Base-by-base conservation (phyloP, 805 yeast species). In the Pichia membranifaciens region DNA sequence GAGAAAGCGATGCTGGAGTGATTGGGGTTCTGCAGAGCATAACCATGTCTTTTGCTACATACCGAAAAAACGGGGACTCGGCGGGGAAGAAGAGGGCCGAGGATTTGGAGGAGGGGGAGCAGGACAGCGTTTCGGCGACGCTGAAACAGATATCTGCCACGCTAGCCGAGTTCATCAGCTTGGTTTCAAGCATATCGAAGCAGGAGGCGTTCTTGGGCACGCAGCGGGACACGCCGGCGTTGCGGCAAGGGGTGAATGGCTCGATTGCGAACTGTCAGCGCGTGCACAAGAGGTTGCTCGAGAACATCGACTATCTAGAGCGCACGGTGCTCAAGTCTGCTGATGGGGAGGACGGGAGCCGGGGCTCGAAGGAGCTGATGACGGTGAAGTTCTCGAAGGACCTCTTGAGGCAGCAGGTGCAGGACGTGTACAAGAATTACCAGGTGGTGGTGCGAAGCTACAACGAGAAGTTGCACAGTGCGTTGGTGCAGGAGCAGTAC, bases 351-450 rank as follows among this genome's bases (percentile, higher is more conserved):
- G 31, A 12, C 43, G 15, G 33, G n/a, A 36, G 37, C 32, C 33
- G 17, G 7, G 44, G 41, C 2, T 17, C 23, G 7, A 44, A 37
- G 15, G 47, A 44, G 12, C 48, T 51, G 21, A 37, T 54, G 18
- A 56, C 54, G n/a, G 47, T 43, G 43, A 44, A 21, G 51, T 71
- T 76, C 52, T 69, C 73, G 8, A 73, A 72, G 52, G 77, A 77
- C 18, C 74, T 84, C 48, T 61, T 86, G 17, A 66, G 70, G 15
- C 69, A 69, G 20, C 91, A 86, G 60, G 80, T 78, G 54, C 69
- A 69, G 28, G 73, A 71, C 17, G 69, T 84, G 18, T 73, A 75
- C 51, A 65, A 65, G 38, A 74, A 64, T 58, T 79, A 67, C 61
- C 71, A 61, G 28, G 52, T 58, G 20, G 54, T 76, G 12, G 68